Evolutionary conservation across 768 basidiomycete species (phyloP), one percentile per base, ranked within the genome.

Genomic region (Boletus edulis): DNA sequence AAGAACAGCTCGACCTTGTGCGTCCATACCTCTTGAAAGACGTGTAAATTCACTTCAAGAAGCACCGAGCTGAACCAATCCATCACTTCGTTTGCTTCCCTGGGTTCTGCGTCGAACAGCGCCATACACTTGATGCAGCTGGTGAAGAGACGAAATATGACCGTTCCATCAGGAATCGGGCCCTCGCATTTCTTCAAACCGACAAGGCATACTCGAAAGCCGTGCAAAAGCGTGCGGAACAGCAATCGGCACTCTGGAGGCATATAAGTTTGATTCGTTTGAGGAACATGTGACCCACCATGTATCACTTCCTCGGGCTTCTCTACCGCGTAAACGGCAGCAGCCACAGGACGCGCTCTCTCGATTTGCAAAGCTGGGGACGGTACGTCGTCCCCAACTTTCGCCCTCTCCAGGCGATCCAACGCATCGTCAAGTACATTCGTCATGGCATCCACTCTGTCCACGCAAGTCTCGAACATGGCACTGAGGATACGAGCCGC

Each of bases 1-100:
- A 97, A 89, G 76, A 95, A 97, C 68, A 94, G 88, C 27, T 85
- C 87, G 74, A 98, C 89, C 68, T 93, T 89, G 67, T 85, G 86
- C 35, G 90, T 93, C 94, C 95, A 96, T 32, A 98, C 91, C 73
- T 97, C 94, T 70, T 96, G 90, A 69, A 97, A 95, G 56, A 95
- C 89, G 64, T 96, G 91, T 9, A 90, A 77, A 65, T 97, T 90
- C 62, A 95, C 82, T 68, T 94, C 90, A 37, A 84, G 71, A 42
- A 95, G 80, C 40, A 89, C 84, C 22, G 83, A 81, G 6, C 82
- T 82, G 48, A 89, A 75, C 79, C 87, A 86, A 54, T 99, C 96
- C 64, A 94, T 81, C 6, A 86, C 86, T 66, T 98, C 94, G 49
- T 86, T 81, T 52, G 79, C 78, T 51, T 87, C 83, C 42, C 83